Evolutionary conservation across 176 grass and related monocot genomes (phyloP), one percentile per base, ranked within the genome.

Genomic region (Microstegium vimineum): DNA sequence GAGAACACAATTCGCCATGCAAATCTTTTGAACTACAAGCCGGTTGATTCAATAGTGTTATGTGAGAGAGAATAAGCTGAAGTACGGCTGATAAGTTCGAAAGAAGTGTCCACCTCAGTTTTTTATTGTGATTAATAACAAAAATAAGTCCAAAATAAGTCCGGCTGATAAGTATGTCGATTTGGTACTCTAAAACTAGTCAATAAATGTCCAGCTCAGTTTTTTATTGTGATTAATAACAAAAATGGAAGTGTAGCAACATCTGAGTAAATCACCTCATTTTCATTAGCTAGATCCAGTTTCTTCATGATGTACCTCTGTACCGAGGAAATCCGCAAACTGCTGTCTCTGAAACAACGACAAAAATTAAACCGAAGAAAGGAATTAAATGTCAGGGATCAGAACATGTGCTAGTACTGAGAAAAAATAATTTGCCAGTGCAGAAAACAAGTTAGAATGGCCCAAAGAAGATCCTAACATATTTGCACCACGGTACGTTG

Each of bases 281-380:
- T 83, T 69, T 96, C 97, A 71, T 72, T 90, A 80, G 69, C 41
- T 60, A 99, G 83, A 76, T 74, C 86, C 77, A 99, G 91, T 82
- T 96, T 96, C 34, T 9, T 83, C 66, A 70, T 80, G 31, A 99
- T 90, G 79, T 92, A 94, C 71, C 87, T 96, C 82, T 90, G 93
- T 41, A 99, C 85, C 2, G 83, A 90, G 25, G 93, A 96, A 75
- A 90, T 36, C 22, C 86, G 86, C 60, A 99, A 33, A 75, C 54
- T 86, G 62, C 91, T 65, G 57, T 96, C 83, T 88, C 97, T 99
- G 88, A 81, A 86, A 89, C 42, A 68, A 73, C 35, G n/a, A 62
- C 1, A 84, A 74, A 81, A 67, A n/a, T 27, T 12, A 25, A 23
- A 68, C 73, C 49, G 5, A 66, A 81, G 14, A 32, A 17, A 77